Base-by-base conservation (phyloP, 176 grass and related monocot species). In the Rhynchospora pubera region DNA sequence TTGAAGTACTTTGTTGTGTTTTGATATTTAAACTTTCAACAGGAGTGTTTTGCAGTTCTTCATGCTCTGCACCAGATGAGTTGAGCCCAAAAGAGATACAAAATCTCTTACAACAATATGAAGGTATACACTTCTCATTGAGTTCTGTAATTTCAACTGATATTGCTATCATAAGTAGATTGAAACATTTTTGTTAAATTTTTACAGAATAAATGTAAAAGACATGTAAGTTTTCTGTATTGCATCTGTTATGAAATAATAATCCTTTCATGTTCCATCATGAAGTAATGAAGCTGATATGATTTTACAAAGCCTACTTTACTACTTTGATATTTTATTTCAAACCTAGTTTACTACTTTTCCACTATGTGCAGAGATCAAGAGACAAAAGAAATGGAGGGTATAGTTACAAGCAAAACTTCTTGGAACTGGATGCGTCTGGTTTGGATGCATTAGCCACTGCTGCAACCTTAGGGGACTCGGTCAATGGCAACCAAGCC, bases 21-120 rank as follows among this genome's bases (percentile, higher is more conserved):
- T 79, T 61, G 57, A 60, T 80, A 15, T 34, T 26, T 57, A 30
- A 30, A 7, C 48, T 30, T 52, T 18, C 15, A 6, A 12, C 5
- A 16, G 71, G 47, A 26, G 47, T 53, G 8, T 53, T 75, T 39
- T 88, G 47, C 87, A 99, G 96, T 42, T 90, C 85, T 83, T 99
- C 87, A 81, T 99, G 96, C 79, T 88, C 91, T 56, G 82, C 77
- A 3, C 91, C 96, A 50, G 91, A 95, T 77, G 92, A 95, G 73
- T 84, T 99, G 85, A 94, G 83, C 70, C 89, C 86, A 76, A 93
- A 93, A 82, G 96, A 99, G 51, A 85, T 95, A 83, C 96, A 91
- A 82, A 90, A 71, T 91, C 87, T 99, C 82, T 83, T 99, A 23
- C 91, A 86, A 46, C 97, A 96, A 79, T 93, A 95, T 50, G 93